Conservation (phyloP, 2,329 filamentous ascomycete genomes). For the Cladosporium sp. region DNA sequence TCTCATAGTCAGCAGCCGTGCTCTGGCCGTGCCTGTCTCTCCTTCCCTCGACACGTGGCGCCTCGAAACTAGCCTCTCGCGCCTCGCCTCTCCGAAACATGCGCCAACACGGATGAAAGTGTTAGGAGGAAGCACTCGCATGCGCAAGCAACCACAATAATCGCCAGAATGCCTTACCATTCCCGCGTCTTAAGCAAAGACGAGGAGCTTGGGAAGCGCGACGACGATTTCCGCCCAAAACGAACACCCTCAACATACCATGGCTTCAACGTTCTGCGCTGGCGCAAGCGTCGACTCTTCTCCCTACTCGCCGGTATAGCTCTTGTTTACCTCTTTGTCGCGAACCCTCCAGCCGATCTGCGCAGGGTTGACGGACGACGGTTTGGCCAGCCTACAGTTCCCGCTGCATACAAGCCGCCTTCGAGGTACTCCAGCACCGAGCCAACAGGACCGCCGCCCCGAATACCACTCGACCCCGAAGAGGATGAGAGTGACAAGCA, state of each 20-base stretch:
- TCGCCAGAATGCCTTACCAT: constrained; percentile 13
- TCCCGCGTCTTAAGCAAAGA: constrained; percentile 37
- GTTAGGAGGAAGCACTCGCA: constrained; percentile 13
- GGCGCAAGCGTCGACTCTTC: constrained; percentile 48
- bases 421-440: background rate
- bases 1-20: too few relatives aligned
- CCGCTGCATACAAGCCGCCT: background rate
- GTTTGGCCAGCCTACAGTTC: background rate
- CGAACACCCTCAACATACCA: constrained; percentile 20
- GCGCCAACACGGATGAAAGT: constrained; percentile 5
- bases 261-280: constrained; percentile 29
- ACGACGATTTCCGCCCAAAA: constrained; percentile 53
- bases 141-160: background rate
- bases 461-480: constrained; percentile 17
- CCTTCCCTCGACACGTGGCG: constrained; percentile 6
- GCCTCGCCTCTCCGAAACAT: constrained; percentile 5
- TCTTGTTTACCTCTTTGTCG: constrained; percentile 59
- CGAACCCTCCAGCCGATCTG: constrained; percentile 55
- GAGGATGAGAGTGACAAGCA: constrained; percentile 27
- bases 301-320: constrained; percentile 39
- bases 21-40: too few relatives aligned
- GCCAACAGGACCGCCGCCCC: constrained; percentile 23
- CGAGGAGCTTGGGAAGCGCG: constrained; percentile 61
- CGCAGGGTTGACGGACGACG: constrained; percentile 19
- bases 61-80: background rate